Evolutionary conservation across 345 rosid species (phyloP).

Genomic region (Orychophragmus violaceus): DNA sequence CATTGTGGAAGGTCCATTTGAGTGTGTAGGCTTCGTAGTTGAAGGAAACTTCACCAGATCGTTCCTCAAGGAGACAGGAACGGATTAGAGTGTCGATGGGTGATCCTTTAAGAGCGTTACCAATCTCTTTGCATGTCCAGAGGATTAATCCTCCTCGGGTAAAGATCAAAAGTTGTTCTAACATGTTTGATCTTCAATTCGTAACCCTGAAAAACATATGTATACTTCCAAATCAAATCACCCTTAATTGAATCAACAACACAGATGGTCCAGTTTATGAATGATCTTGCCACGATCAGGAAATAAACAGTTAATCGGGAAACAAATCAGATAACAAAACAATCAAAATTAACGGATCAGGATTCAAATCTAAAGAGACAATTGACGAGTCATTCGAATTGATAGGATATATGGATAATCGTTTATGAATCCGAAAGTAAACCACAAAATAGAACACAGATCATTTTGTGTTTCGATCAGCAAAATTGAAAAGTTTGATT

Average conservation of each 20-base stretch:
- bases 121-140: slow-evolving; percentile 95
- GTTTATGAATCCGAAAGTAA: background rate
- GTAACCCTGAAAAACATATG: slow-evolving; percentile 28
- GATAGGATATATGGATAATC: background rate
- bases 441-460: background rate
- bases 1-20: slow-evolving; percentile 95
- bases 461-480: background rate
- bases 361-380: too few relatives aligned
- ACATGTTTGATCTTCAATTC: slow-evolving; percentile 44
- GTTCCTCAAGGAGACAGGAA: slow-evolving; percentile 94
- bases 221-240: slow-evolving; percentile 1
- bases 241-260: background rate
- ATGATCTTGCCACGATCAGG: too few relatives aligned
- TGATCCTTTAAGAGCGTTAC: slow-evolving; percentile 86
- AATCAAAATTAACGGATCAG: background rate
- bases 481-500: too few relatives aligned
- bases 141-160: slow-evolving; percentile 95
- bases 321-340: too few relatives aligned
- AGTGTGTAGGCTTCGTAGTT: slow-evolving; percentile 87
- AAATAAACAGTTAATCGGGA: too few relatives aligned
- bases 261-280: too few relatives aligned
- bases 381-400: too few relatives aligned
- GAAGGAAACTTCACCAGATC: slow-evolving; percentile 72
- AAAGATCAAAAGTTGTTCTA: slow-evolving; percentile 89
- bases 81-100: slow-evolving; percentile 86